Evolutionary conservation across 179 eudicot species (phyloP).

Genomic region (Patellifolia procumbens): DNA sequence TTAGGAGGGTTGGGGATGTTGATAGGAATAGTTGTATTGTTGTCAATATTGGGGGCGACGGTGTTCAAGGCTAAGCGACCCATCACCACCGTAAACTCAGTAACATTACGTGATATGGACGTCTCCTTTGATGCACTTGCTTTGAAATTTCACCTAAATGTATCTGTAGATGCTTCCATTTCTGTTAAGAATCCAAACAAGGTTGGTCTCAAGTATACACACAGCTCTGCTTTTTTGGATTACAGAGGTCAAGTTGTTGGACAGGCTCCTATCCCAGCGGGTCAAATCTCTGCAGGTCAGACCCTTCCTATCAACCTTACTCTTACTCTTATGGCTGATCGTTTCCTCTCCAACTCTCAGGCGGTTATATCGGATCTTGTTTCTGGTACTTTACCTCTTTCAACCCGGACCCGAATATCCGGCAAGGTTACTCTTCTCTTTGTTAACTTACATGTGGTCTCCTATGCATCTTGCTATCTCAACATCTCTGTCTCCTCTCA

Average conservation of each 20-base stretch:
- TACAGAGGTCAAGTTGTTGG: conserved; percentile 54
- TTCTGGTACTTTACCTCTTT: conserved; percentile 46
- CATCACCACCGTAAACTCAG: conserved; percentile 46
- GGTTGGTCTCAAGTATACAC: conserved; percentile 48
- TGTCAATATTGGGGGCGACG: conserved; percentile 48
- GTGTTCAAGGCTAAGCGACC: conserved; percentile 61
- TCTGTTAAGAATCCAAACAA: conserved; percentile 57
- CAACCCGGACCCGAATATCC: conserved; percentile 39
- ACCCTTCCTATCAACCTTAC: conserved; percentile 44
- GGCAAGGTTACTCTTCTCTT: conserved; percentile 47
- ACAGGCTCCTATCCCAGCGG: conserved; percentile 59
- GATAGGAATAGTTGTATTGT: conserved; percentile 22
- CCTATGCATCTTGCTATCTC: conserved; percentile 47
- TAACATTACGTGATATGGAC: conserved; percentile 43
- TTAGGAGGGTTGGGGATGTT: neutral
- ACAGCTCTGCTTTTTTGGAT: conserved; percentile 45
- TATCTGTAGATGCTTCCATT: conserved; percentile 39
- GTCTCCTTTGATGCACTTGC: conserved; percentile 34
- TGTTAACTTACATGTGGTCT: conserved; percentile 45
- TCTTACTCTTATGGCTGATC: conserved; percentile 60
- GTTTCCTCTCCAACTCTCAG: conserved; percentile 39
- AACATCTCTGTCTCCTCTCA: conserved; percentile 29
- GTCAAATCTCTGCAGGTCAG: conserved; percentile 40
- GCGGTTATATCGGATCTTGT: conserved; percentile 35
- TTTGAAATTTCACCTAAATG: conserved; percentile 36